Evolutionary conservation across 2,329 filamentous ascomycete genomes (phyloP).

Genomic region (Apiospora koreana): DNA sequence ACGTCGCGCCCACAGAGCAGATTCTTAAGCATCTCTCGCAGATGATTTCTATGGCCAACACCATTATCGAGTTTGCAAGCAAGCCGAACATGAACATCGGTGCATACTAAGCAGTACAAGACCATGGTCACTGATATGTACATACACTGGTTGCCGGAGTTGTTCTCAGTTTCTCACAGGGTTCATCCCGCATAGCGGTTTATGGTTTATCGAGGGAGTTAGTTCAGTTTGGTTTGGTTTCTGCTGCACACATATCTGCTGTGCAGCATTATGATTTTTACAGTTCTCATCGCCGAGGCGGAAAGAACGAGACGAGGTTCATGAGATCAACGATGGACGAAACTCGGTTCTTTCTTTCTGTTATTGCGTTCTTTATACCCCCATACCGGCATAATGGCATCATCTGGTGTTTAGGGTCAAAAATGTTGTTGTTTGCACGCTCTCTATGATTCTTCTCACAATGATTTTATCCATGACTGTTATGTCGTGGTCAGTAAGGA

Average conservation of each 20-base stretch:
- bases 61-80: conserved; percentile 26
- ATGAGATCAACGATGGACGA: background rate
- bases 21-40: conserved; percentile 48
- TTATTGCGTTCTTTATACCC: conserved; percentile 6
- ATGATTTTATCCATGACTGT: background rate
- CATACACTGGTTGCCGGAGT: background rate
- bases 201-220: conserved; percentile 8
- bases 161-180: background rate
- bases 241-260: background rate
- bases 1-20: conserved; percentile 47
- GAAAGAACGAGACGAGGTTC: background rate
- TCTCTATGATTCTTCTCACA: background rate
- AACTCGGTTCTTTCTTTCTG: background rate
- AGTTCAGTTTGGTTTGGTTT: background rate
- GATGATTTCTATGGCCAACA: conserved; percentile 39
- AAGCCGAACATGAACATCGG: conserved; percentile 16
- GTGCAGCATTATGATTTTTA: background rate
- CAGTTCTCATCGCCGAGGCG: background rate
- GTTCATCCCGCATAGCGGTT: background rate
- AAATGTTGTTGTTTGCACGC: background rate
- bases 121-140: background rate
- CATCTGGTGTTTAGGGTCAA: conserved; percentile 2
- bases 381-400: conserved; percentile 8
- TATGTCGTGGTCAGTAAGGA: background rate
- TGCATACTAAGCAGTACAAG: background rate